Conservation (phyloP, 2,329 filamentous ascomycete species). For the Microsporum audouinii region DNA sequence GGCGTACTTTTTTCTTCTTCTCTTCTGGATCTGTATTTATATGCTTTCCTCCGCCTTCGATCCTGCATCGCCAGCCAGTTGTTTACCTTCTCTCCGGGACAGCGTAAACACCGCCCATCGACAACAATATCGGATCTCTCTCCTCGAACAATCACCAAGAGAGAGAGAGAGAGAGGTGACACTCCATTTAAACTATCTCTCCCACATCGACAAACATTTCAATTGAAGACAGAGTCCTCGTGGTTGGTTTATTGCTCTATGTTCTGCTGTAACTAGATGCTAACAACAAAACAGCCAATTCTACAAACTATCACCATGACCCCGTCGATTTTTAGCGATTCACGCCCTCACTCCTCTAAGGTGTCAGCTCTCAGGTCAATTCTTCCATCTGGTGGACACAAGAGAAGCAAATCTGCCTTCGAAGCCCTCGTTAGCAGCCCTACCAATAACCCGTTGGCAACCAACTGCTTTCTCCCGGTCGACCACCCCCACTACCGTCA, state of each 20-base stretch:
- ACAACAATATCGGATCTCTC: not conserved
- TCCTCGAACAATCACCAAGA: not conserved
- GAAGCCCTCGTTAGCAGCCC: constrained; percentile 18
- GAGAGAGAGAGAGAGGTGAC: not conserved
- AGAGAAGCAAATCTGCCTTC: constrained; percentile 34
- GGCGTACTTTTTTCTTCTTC: not conserved
- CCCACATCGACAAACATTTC: not conserved
- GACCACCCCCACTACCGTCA: constrained; percentile 36
- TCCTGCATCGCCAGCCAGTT: not conserved
- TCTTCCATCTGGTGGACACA: constrained; percentile 41
- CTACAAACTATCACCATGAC: not conserved
- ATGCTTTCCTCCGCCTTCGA: not conserved
- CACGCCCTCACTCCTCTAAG: constrained; percentile 24
- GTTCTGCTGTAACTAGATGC: not conserved
- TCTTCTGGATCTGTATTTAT: constrained; percentile 2
- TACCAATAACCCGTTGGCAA: constrained; percentile 11
- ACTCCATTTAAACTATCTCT: not conserved
- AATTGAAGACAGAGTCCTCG: not conserved
- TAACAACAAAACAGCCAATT: not conserved
- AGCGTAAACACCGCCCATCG: not conserved
- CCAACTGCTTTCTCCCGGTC: constrained; percentile 37
- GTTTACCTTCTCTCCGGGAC: not conserved
- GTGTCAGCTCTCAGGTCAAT: constrained; percentile 44
- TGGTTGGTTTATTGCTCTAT: constrained; percentile 1
- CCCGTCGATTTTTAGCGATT: constrained; percentile 24